Percentiles rank a stretch among this genome's conserved stretches.
Evolutionary conservation across 176 grass and related monocot genomes (phyloP).

Genomic region (Cymbopogon citratus): DNA sequence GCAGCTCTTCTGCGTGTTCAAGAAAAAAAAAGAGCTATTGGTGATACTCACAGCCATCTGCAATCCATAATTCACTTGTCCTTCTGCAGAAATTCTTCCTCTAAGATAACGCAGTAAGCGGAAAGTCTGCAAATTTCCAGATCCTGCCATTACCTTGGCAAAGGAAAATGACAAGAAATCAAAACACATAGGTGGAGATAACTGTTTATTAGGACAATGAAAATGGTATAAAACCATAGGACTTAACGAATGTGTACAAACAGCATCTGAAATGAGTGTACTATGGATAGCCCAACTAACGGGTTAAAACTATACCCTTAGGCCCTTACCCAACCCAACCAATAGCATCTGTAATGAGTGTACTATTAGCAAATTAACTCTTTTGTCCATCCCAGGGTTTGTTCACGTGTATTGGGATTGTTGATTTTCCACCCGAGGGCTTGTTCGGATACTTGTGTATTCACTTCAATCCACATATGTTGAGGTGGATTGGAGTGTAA

Average conservation of each 20-base stretch:
- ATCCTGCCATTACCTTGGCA: conserved; percentile 90
- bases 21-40: conserved; percentile 12
- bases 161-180: not conserved
- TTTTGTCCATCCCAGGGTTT: not conserved
- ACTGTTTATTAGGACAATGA: conserved; percentile 4
- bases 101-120: conserved; percentile 87
- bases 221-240: not conserved
- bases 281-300: not conserved
- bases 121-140: conserved; percentile 89
- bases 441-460: too few species aligned
- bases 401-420: not conserved
- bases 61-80: conserved; percentile 94
- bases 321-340: not conserved
- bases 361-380: not conserved
- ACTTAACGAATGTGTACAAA: not conserved
- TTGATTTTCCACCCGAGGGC: too few species aligned
- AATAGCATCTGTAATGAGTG: too few species aligned
- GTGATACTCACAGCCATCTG: conserved; percentile 77
- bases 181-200: not conserved
- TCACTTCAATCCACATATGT: too few species aligned
- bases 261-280: not conserved
- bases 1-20: not conserved
- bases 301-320: not conserved
- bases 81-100: conserved; percentile 83
- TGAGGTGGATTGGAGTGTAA: too few species aligned